Base-by-base conservation (phyloP, 169 alveolate genomes). In the Theileria orientalis region DNA sequence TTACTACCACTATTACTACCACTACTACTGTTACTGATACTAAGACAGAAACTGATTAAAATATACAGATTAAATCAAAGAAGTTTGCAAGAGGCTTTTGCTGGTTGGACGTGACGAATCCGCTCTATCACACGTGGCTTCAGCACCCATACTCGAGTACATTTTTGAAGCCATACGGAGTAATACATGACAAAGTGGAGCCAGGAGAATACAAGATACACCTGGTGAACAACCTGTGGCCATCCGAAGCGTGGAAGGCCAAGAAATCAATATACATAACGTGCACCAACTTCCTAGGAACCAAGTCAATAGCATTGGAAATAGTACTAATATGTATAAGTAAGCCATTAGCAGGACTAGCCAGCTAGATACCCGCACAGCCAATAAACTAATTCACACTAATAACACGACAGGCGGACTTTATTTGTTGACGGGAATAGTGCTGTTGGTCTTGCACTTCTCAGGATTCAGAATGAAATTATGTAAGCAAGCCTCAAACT, bases 171-270 rank as follows among this genome's bases (percentile, higher is more conserved):
- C 89, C 80, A 0, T 82, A 82, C 47, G 89, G 76, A n/a, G 82
- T 74, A 29, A 40, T 82, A 16, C 47, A 82, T 42, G 60, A 49
- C 27, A 51, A 25, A 13, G 33, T 82, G 0, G 32, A 23, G 2
- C 76, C 64, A 3, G 89, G 89, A 8, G 52, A 29, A n/a, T 82
- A 82, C 75, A 49, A 46, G 42, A 56, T 82, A 16, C 61, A 66
- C 52, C 73, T 82, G 23, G 74, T 74, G 6, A 73, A 64, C 60
- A 82, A 82, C 61, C 30, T 57, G 35, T 82, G 89, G 89, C 89
- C 89, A 3, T 52, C 84, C 40, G 3, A 67, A 14, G 61, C 25
- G 23, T 82, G 89, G 89, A 69, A 37, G 42, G 84, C 89, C 21
- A 30, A 32, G 49, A 82, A 82, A 66, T 16, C 62, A 35, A 47